phyloP scores from a whole-genome alignment of 257 asterid genomes.

The Gynochthodes officinalis region DNA sequence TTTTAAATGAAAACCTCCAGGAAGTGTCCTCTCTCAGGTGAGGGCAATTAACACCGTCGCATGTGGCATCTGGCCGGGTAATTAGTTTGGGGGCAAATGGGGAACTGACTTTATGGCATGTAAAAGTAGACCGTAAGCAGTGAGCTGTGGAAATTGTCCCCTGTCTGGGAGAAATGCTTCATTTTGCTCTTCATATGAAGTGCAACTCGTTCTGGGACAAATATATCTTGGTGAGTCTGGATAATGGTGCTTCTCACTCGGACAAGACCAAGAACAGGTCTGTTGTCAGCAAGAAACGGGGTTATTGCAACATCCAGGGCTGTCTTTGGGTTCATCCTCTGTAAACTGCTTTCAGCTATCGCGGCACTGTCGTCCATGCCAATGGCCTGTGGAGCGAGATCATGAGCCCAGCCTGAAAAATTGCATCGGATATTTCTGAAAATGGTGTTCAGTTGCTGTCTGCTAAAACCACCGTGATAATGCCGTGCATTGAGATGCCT shows the following conservation, averaged over 20 bases:
- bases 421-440: neutral
- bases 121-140: neutral
- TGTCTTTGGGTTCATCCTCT: slow-evolving; percentile 4
- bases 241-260: slow-evolving; percentile 6
- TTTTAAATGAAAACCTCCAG: too few species aligned
- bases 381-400: slow-evolving; percentile 8
- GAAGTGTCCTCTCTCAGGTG: too few species aligned
- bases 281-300: neutral
- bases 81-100: neutral
- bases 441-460: neutral
- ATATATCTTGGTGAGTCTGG: neutral
- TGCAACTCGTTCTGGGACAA: slow-evolving; percentile 12
- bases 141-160: slow-evolving; percentile 20
- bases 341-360: neutral
- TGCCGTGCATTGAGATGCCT: slow-evolving; percentile 13
- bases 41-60: too few species aligned
- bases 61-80: too few species aligned
- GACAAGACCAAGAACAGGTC: neutral
- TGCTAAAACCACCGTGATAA: slow-evolving; percentile 9
- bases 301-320: slow-evolving; percentile 14
- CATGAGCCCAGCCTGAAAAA: slow-evolving; percentile 13
- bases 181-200: slow-evolving; percentile 8
- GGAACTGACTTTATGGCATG: neutral
- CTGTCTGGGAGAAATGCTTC: neutral
- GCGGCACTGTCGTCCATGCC: slow-evolving; percentile 2